A percentile compares a stretch with the other conserved stretches of the same genome.
Conservation (phyloP, 139 green algal species). For the Edaphochlamys debaryana region DNA sequence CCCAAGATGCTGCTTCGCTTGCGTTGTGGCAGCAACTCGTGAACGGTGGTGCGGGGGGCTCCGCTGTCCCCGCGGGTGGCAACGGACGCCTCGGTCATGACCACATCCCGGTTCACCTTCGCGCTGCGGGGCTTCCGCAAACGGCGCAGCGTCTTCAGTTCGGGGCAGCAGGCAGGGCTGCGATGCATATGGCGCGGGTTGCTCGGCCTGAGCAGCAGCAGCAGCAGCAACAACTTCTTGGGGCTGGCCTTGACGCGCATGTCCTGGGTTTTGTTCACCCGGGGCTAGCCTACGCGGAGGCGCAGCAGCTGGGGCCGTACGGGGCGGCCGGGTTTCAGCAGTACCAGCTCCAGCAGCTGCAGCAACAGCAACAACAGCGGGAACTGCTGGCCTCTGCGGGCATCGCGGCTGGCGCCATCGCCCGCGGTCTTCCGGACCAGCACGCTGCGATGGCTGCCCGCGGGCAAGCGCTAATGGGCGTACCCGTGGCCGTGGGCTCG, state of each 20-base stretch:
- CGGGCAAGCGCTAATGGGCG: no score
- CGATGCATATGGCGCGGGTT: background rate
- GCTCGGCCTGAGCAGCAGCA: background rate
- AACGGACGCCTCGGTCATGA: no score
- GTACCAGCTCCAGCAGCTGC: background rate
- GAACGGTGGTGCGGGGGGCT: no score
- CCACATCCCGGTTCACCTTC: no score
- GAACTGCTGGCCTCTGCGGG: background rate
- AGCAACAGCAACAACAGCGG: background rate
- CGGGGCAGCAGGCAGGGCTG: background rate
- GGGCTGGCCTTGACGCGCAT: background rate
- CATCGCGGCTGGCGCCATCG: no score
- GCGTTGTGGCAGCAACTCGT: no score
- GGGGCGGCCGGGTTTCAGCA: no score
- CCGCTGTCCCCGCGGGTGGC: no score
- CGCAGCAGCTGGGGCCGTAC: background rate
- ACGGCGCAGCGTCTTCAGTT: conserved; percentile 10
- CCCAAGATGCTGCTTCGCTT: no score
- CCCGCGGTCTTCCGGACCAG: no score
- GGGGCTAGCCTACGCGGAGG: background rate
- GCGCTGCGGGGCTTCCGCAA: no score
- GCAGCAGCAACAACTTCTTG: background rate
- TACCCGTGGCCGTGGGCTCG: background rate
- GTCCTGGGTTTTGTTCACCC: background rate
- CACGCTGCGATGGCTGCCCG: no score